A percentile compares a stretch with the other conserved stretches of the same genome.
Conservation (phyloP, 2,329 filamentous ascomycete species). For the Coniochaeta ligniaria region DNA sequence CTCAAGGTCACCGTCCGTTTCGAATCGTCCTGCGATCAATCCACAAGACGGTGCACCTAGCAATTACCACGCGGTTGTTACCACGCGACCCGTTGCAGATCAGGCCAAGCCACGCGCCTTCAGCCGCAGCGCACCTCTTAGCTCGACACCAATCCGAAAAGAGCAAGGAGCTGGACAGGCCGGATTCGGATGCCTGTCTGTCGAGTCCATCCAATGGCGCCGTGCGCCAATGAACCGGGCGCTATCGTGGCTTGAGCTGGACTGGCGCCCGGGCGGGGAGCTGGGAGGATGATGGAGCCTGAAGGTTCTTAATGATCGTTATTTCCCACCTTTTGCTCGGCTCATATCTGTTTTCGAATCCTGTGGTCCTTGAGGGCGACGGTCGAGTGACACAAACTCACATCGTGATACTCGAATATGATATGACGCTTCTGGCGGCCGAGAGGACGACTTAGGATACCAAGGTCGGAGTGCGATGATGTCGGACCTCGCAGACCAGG, state of each 20-base stretch:
- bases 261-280: neutral
- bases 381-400: neutral
- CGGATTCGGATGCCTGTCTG: neutral
- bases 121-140: neutral
- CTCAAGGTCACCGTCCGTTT: too few species aligned
- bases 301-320: neutral
- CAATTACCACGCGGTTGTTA: too few species aligned
- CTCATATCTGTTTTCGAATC: neutral
- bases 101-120: neutral
- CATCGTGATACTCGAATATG: neutral
- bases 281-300: neutral
- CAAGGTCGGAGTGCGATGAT: neutral
- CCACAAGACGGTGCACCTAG: too few species aligned
- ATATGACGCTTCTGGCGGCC: neutral
- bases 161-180: neutral
- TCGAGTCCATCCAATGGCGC: neutral
- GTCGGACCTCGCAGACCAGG: conserved; percentile 27
- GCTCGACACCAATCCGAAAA: neutral
- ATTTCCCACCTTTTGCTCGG: neutral
- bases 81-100: too few species aligned
- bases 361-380: neutral
- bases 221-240: neutral
- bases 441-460: neutral
- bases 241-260: neutral
- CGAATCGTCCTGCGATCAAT: too few species aligned